Evolutionary conservation across 805 yeast species (phyloP).

Genomic region (Candida cerambycidarum): DNA sequence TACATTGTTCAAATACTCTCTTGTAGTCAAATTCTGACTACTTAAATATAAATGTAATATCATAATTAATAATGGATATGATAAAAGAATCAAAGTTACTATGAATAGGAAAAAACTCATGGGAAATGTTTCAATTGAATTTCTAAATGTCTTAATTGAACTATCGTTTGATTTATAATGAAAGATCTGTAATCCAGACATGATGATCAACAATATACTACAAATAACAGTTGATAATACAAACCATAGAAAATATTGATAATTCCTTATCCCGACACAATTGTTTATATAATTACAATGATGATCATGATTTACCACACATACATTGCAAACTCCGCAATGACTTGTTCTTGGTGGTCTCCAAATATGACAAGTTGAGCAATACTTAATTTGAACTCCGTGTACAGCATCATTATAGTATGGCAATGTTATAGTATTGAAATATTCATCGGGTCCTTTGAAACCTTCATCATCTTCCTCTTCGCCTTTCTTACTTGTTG

Average conservation of each 20-base stretch:
- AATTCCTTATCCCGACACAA: slow-evolving; percentile 42
- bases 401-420: slow-evolving; percentile 24
- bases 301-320: slow-evolving; percentile 68
- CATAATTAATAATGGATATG: slow-evolving; percentile 58
- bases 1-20: slow-evolving; percentile 61
- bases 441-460: slow-evolving; percentile 58
- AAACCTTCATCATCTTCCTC: not conserved
- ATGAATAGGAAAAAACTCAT: slow-evolving; percentile 53
- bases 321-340: slow-evolving; percentile 66
- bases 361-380: slow-evolving; percentile 58
- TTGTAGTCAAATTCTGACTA: slow-evolving; percentile 62
- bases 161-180: slow-evolving; percentile 33
- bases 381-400: slow-evolving; percentile 53
- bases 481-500: not conserved
- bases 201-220: slow-evolving; percentile 19
- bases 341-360: slow-evolving; percentile 69
- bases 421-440: slow-evolving; percentile 50
- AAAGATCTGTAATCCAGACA: slow-evolving; percentile 24
- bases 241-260: slow-evolving; percentile 37
- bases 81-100: slow-evolving; percentile 42
- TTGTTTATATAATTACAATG: slow-evolving; percentile 64
- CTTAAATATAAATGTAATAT: slow-evolving; percentile 55
- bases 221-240: slow-evolving; percentile 21
- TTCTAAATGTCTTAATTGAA: slow-evolving; percentile 13
- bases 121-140: slow-evolving; percentile 24